A percentile compares a stretch with the other conserved stretches of the same genome.
These are phyloP conservation scores for Candida golubevii DNA, from an alignment of 805 yeast genomes.

Conservation along the genomic window DNA sequence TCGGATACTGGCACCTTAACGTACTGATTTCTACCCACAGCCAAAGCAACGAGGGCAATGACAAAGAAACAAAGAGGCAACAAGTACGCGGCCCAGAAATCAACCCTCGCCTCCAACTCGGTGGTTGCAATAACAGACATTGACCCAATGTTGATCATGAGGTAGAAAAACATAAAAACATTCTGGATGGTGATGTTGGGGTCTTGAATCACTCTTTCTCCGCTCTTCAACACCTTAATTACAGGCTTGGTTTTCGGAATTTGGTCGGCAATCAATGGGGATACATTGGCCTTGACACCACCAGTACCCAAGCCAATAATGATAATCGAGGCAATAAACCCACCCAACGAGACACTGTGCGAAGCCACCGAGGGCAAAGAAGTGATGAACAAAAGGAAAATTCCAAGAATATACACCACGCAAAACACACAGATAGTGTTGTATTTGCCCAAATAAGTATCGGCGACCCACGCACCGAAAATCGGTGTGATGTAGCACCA, in stretches of 20 bases:
- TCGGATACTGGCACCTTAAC: conserved; percentile 59
- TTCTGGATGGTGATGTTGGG: conserved; percentile 69
- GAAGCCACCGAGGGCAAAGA: conserved; percentile 57
- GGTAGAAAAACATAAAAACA: conserved; percentile 71
- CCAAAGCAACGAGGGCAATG: conserved; percentile 47
- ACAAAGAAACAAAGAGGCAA: conserved; percentile 61
- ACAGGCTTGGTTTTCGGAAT: conserved; percentile 38
- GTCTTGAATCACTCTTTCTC: conserved; percentile 46
- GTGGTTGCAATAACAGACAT: conserved; percentile 75
- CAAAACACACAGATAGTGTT: conserved; percentile 62
- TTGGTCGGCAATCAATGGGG: conserved; percentile 64
- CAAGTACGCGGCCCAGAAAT: conserved; percentile 72
- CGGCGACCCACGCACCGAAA: conserved; percentile 72
- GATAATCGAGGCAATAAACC: conserved; percentile 52
- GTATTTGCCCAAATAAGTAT: conserved; percentile 69
- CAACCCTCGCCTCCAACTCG: conserved; percentile 59
- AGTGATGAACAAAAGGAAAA: conserved; percentile 61
- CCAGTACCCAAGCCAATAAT: conserved; percentile 76
- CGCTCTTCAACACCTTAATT: conserved; percentile 35
- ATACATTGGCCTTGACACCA: conserved; percentile 72
- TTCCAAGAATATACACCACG: conserved; percentile 56
- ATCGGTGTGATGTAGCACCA: conserved; percentile 82
- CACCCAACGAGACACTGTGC: conserved; percentile 54
- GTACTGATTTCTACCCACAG: conserved; percentile 51
- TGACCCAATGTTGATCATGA: conserved; percentile 73